Conservation (phyloP, 2,329 filamentous ascomycete genomes). For the Thelonectria discophora region DNA sequence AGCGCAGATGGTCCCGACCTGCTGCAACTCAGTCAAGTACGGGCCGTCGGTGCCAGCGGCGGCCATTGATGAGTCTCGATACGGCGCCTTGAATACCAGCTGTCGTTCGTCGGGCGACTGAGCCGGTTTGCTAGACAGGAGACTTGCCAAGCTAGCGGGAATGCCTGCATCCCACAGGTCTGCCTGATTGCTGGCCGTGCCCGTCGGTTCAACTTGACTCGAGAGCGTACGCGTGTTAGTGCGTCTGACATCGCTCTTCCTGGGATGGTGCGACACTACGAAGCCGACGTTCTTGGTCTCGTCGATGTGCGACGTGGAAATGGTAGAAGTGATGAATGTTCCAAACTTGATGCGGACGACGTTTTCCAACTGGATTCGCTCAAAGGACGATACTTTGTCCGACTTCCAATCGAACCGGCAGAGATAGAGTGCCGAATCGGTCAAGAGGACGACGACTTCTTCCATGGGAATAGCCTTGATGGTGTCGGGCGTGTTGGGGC, state of each 20-base stretch:
- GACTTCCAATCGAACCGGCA: conserved; percentile 95
- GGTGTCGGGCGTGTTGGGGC: conserved; percentile 76
- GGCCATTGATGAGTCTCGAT: conserved; percentile 62
- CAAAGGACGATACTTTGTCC: conserved; percentile 93
- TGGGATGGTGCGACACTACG: conserved; percentile 78
- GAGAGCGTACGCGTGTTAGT: conserved; percentile 87
- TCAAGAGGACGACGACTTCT: conserved; percentile 87
- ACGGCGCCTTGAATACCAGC: conserved; percentile 65
- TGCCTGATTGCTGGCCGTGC: conserved; percentile 35
- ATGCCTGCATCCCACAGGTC: conserved; percentile 36
- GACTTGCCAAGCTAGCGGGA: conserved; percentile 50
- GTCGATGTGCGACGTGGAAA: conserved; percentile 80
- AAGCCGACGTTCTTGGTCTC: conserved; percentile 85
- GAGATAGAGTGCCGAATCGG: conserved; percentile 84
- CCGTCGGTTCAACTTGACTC: conserved; percentile 52
- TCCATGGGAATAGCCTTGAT: conserved; percentile 79
- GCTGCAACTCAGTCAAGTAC: conserved; percentile 62
- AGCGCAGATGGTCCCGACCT: conserved; percentile 72
- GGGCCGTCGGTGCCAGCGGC: conserved; percentile 58
- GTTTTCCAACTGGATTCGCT: conserved; percentile 80
- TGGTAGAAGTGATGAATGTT: conserved; percentile 88
- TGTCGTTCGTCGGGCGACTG: conserved; percentile 43
- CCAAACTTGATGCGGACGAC: conserved; percentile 79
- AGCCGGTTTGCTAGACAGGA: conserved; percentile 52
- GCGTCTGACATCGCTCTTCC: conserved; percentile 74